These are phyloP conservation scores for Colletotrichum phormii DNA, from an alignment of 2,329 filamentous ascomycete species.

Conservation along the genomic window DNA sequence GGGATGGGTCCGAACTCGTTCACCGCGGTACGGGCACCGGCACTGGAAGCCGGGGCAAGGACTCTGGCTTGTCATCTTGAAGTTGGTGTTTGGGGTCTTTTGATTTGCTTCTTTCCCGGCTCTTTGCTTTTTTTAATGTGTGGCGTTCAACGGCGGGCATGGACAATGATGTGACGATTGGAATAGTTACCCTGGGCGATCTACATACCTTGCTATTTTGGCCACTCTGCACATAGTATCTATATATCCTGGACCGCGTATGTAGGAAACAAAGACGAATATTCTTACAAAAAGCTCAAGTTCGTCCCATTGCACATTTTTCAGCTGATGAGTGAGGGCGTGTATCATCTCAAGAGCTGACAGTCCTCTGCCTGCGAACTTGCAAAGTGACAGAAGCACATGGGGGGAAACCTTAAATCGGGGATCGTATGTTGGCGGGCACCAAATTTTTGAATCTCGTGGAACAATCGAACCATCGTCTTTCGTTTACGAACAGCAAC, in stretches of 20 bases:
- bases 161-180: conserved; percentile 34
- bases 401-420: background rate
- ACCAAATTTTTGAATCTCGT: background rate
- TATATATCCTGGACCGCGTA: conserved; percentile 10
- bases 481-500: background rate
- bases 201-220: conserved; percentile 30
- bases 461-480: background rate
- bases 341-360: background rate
- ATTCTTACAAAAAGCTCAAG: background rate
- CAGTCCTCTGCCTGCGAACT: background rate
- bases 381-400: background rate
- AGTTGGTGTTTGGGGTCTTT: conserved; percentile 5
- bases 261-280: conserved; percentile 26
- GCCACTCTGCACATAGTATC: background rate
- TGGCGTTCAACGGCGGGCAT: conserved; percentile 23
- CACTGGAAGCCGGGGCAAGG: conserved; percentile 34
- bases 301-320: background rate
- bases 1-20: conserved; percentile 29
- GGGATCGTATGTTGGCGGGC: background rate
- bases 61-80: conserved; percentile 35
- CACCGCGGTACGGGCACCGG: conserved; percentile 35
- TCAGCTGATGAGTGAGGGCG: background rate
- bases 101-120: background rate
- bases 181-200: conserved; percentile 22
- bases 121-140: background rate